Evolutionary conservation across 1,284 basidiomycete species (phyloP), one percentile per base, ranked within the genome.

Genomic region (Moniliella sp.): DNA sequence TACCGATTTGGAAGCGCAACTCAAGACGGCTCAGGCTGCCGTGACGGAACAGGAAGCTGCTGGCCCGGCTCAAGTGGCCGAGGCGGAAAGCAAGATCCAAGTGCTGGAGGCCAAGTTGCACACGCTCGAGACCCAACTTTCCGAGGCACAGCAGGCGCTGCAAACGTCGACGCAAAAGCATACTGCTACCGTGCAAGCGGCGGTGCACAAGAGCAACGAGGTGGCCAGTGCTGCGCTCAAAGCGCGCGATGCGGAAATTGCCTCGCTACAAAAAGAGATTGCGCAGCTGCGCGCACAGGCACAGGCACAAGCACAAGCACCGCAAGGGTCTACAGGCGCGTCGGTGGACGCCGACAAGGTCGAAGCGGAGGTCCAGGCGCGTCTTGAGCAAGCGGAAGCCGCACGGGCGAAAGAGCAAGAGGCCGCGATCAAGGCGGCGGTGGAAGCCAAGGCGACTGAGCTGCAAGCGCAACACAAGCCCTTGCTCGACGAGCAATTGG

Each of bases 391-490:
- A 4, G 29, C 43, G 5, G 46, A 48, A 15, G 36, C 40, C 28
- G 40, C 47, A 31, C 40, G 45, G 14, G 40, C 43, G 32, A 14
- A 35, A 7, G 45, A 38, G 1, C 36, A 41, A 1, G 33, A 39
- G 15, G 37, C 40, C 5, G 44, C 44, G 18, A 37, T 46, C 17
- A 33, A 50, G 10, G 40, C 46, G 2, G 54, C 52, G 1, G 32
- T 57, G 15, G 27, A 42, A 15, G 45, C 46, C 15, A 48, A 50
- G 33, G 49, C 50, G 35, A 35, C 33, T 10, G 54, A 57, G 23
- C 43, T 49, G 25, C 45, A 48, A 16, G 34, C 42, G 4, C 43
- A 46, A 27, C 40, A 53, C 37, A 46, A 57, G 35, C 40, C 40
- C 27, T 39, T 31, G 15, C 43, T 50, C 15, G 44, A 52, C 25